These are phyloP conservation scores for Coniferiporia weirii DNA, from an alignment of 1,284 basidiomycete species.

Conservation along the genomic window DNA sequence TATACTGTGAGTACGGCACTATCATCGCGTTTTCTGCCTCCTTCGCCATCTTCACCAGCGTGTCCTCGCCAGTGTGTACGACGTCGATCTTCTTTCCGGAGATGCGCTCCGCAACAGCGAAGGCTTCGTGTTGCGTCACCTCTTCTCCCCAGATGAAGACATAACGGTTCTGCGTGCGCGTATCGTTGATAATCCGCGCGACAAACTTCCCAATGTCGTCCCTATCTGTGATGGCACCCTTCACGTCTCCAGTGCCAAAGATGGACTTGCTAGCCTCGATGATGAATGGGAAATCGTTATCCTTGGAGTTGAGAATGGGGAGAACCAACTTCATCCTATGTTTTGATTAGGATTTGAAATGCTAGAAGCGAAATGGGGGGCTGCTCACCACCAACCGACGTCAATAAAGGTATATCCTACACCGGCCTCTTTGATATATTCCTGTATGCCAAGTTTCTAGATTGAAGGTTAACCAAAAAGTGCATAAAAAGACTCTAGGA, in stretches of 20 bases:
- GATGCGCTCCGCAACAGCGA: constrained; percentile 4
- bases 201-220: constrained; percentile 18
- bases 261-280: neutral
- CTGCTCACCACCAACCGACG: constrained; percentile 18
- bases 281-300: neutral
- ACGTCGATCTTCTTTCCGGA: neutral
- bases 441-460: constrained; percentile 15
- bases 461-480: neutral
- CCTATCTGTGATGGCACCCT: constrained; percentile 15
- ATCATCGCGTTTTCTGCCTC: neutral
- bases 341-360: neutral
- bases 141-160: constrained; percentile 28
- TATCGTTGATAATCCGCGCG: constrained; percentile 20
- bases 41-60: neutral
- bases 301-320: neutral
- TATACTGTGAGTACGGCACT: neutral
- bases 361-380: neutral
- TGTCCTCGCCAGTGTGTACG: neutral
- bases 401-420: constrained; percentile 18
- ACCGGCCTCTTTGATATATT: constrained; percentile 12
- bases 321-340: constrained; percentile 5
- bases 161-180: constrained; percentile 25
- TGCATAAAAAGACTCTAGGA: neutral
- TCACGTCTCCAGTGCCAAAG: constrained; percentile 14
- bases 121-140: constrained; percentile 17